These are phyloP conservation scores for Phoma herbarum DNA, from an alignment of 2,329 filamentous ascomycete genomes.

Conservation along the genomic window DNA sequence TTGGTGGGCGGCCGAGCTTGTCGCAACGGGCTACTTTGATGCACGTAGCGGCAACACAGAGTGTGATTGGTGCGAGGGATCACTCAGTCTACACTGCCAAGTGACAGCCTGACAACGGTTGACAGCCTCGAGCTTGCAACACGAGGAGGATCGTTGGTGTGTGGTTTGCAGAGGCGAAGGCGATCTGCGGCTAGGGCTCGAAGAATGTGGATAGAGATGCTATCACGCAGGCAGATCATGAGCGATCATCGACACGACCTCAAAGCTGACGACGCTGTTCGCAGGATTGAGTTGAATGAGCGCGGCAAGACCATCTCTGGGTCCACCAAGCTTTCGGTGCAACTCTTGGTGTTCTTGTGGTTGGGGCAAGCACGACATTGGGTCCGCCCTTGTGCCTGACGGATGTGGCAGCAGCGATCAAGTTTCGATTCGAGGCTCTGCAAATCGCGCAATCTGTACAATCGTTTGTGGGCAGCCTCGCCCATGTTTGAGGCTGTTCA, in stretches of 20 bases:
- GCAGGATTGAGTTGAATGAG: background rate
- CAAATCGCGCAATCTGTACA: background rate
- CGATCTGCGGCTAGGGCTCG: conserved; percentile 1
- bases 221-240: background rate
- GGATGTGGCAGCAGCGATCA: background rate
- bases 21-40: conserved; percentile 12
- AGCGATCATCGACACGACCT: background rate
- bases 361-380: conserved; percentile 8
- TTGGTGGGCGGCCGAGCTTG: conserved; percentile 7
- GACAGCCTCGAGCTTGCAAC: conserved; percentile 13
- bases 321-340: background rate
- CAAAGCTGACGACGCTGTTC: background rate
- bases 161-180: conserved; percentile 6
- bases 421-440: background rate
- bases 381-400: conserved; percentile 4
- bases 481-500: background rate
- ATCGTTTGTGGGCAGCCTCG: background rate
- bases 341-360: conserved; percentile 15
- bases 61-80: conserved; percentile 17
- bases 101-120: background rate
- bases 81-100: conserved; percentile 9
- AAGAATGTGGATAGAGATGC: background rate
- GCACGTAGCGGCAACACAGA: conserved; percentile 14
- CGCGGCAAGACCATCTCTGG: background rate
- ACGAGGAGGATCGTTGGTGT: conserved; percentile 13